Base-by-base conservation (phyloP, 805 yeast genomes). In the Vanderwaltozyma verrucispora region DNA sequence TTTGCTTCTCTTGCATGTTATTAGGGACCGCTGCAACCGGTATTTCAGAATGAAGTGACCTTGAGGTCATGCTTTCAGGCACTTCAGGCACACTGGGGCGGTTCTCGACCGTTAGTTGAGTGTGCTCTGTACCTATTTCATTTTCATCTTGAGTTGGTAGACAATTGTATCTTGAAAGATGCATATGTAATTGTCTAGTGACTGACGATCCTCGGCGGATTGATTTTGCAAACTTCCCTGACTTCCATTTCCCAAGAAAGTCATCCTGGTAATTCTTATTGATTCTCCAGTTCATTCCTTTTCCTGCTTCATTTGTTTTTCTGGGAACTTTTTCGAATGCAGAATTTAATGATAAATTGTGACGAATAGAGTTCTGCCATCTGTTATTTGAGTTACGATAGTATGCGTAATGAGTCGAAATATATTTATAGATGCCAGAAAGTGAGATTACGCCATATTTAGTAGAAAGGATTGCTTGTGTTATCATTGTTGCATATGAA, bases 201-300 rank as follows among this genome's bases (percentile, higher is more conserved):
- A 83, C 92, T 29, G 83, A 74, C 12, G 81, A 74, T 8, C 89
- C 89, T 51, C 88, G 67, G 62, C 85, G 75, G 17, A 44, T 41
- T 14, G 75, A 68, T 50, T 80, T 81, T 50, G 75, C 71, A 31
- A 81, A 61, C 27, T 79, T 71, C 9, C 95, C 95, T 37, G 73
- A 75, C 38, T 74, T 74, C 63, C 88, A 77, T 64, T 85, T 83
- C 47, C 70, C 72, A 56, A 89, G 61, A 50, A 88, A 88, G 46
- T 92, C 97, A 33, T 77, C 77, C 49, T 81, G 77, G 58, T 82
- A 87, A 33, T 76, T 64, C 31, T 86, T 92, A 43, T 85, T 76
- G 40, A 92, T 88, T 64, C 86, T 94, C 98, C 98, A 92, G 60
- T 87, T 87, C 92, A 89, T 88, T 43, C 97, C 97, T 59, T 89